Evolutionary conservation across 768 basidiomycete species (phyloP), one percentile per base, ranked within the genome.

Genomic region (Artomyces pyxidatus): DNA sequence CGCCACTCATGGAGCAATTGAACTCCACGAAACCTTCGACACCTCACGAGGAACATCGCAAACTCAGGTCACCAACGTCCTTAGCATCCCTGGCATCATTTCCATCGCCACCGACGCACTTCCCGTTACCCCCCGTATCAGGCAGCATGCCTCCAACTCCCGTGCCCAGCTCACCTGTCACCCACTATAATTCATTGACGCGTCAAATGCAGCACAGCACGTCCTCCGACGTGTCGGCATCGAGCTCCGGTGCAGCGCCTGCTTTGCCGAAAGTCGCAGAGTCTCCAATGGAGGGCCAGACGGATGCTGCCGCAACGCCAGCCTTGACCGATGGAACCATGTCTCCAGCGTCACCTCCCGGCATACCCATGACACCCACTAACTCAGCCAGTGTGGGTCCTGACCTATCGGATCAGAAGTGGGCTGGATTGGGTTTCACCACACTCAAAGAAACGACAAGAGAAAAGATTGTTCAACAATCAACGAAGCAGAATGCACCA

Each of bases 31-130:
- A 39, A 26, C 46, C 32, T 6, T 47, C 44, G 32, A 52, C 53
- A 4, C 30, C 51, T 42, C 14, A 30, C 28, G 51, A 38, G 48
- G 54, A 52, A 11, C 59, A 61, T n/a, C 52, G 52, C 14, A 57
- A 54, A 29, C 52, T 48, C 67, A 49, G 68, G 62, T 43, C 65
- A 59, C 27, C 62, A 63, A 41, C 69, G 65, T 81, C 81, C 23
- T 72, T 85, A n/a, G 73, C 81, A 17, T 82, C 84, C 1, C 68
- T 88, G 21, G 84, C 81, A 27, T 81, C 80, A 0, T 88, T 88
- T 62, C 86, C 86, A 21, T 64, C 74, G 0, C 86, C 86, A 14
- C 86, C 86, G 0, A 78, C 77, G 0, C 84, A 87, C 61, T 77
- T 83, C 50, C 85, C 85, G 11, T 64, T 82, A 12, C 85, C 81